Evolutionary conservation across 2,329 filamentous ascomycete species (phyloP), one percentile per base, ranked within the genome.

Genomic region (Stenocarpella maydis): DNA sequence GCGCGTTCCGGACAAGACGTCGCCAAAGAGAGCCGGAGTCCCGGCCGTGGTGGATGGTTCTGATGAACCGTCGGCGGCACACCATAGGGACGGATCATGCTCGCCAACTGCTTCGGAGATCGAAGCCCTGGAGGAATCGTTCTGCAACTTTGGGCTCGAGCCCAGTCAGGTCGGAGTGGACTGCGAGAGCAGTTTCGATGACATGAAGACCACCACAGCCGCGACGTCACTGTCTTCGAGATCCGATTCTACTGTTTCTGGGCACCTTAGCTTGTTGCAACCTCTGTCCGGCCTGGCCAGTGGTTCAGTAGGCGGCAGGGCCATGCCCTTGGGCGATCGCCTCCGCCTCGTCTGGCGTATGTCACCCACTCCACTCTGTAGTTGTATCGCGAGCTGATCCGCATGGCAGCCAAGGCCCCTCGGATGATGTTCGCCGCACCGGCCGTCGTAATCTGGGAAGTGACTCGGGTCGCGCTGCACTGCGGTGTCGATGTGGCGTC

Each of bases 371-470:
- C 10, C 10, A 17, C 12, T 55, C 58, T 41, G n/a, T 26, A n/a
- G 24, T 14, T 17, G 28, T 53, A n/a, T 5, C 15, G 8, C 9
- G 7, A n/a, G 17, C 12, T 15, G 21, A 45, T 50, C 34, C 14
- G n/a, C 9, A 47, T 60, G 41, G 63, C 31, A 49, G 34, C 15
- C 6, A 58, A 26, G 5, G 31, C 8, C 4, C 21, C 83, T 82
- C 82, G 52, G 0, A 76, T 73, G n/a, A 79, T 83, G 7, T 82
- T 83, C 2, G 65, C 78, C 0, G 85, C 84, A 0, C 85, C 86
- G 0, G 76, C 88, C 2, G 81, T 82, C 2, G 78, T 88, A 3
- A 73, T 82, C 5, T 89, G 87, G 87, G 87, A 89, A 69, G 74
- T 87, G 0, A 81, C 82, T 0, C 81, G 87, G 15, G 80, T 85